These are phyloP conservation scores for Fusarium circinatum DNA, from an alignment of 2,329 filamentous ascomycete species.

Conservation along the genomic window DNA sequence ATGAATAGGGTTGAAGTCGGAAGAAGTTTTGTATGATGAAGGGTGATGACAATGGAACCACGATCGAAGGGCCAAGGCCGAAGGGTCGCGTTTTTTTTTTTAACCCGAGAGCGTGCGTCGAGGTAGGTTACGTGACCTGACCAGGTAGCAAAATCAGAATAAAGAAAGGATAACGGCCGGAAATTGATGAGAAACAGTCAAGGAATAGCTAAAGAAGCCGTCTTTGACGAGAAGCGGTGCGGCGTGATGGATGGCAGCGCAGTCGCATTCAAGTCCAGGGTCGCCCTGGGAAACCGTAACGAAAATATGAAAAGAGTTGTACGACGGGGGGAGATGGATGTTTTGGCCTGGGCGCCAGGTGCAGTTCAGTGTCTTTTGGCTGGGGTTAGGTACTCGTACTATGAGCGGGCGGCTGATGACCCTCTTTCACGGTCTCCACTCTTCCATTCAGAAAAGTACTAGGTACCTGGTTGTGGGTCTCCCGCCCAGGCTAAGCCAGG, in stretches of 20 bases:
- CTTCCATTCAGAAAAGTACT: conserved; percentile 27
- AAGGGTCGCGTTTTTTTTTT: conserved; percentile 34
- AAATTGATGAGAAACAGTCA: conserved; percentile 28
- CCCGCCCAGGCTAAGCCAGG: background rate
- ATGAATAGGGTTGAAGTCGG: conserved; percentile 1
- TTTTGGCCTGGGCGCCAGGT: conserved; percentile 38
- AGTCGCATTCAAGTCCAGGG: conserved; percentile 43
- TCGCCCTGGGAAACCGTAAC: conserved; percentile 46
- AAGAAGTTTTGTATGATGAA: conserved; percentile 12
- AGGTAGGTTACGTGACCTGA: conserved; percentile 12
- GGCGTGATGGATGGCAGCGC: conserved; percentile 45
- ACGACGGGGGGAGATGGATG: conserved; percentile 24
- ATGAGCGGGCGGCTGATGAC: conserved; percentile 38
- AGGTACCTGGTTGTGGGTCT: conserved; percentile 11
- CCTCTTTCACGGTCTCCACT: conserved; percentile 19
- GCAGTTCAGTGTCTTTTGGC: conserved; percentile 16
- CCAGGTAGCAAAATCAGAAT: conserved; percentile 8
- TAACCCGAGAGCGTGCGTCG: conserved; percentile 2
- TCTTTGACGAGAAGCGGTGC: conserved; percentile 38
- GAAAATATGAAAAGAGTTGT: conserved; percentile 43
- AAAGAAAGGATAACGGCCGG: conserved; percentile 12
- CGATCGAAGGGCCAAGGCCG: conserved; percentile 23
- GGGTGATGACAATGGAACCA: conserved; percentile 18
- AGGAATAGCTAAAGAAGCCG: conserved; percentile 28
- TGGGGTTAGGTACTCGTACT: conserved; percentile 26